phyloP scores from a whole-genome alignment of 2,329 filamentous ascomycete species.

The Cladophialophora bantiana region DNA sequence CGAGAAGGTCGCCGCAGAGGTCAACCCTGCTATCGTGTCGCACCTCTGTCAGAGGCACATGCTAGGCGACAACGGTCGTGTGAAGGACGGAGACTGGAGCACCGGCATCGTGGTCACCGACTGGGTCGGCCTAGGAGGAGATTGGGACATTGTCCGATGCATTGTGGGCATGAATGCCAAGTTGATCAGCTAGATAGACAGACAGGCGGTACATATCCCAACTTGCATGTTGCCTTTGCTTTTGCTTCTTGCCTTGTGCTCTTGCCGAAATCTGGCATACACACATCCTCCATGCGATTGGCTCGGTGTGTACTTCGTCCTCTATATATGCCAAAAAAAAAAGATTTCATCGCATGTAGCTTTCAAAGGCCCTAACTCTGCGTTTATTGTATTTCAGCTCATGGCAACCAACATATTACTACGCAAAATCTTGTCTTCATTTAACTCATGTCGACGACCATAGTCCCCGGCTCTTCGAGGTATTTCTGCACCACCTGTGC shows the following conservation, averaged over 20 bases:
- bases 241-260: no score
- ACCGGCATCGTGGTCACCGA: constrained; percentile 92
- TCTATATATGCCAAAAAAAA: no score
- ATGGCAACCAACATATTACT: no score
- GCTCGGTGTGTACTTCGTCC: no score
- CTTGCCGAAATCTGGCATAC: no score
- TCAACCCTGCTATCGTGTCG: constrained; percentile 77
- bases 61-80: constrained; percentile 42
- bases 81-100: constrained; percentile 70
- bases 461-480: constrained; percentile 83
- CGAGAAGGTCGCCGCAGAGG: constrained; percentile 82
- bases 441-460: constrained; percentile 83
- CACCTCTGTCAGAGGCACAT: constrained; percentile 64
- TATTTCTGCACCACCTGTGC: constrained; percentile 79
- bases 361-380: no score
- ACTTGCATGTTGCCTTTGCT: no score
- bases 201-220: no score
- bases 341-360: no score
- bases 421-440: background rate
- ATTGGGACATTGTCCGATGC: constrained; percentile 89
- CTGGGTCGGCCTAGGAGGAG: constrained; percentile 84
- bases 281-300: no score
- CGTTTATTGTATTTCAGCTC: no score
- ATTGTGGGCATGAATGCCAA: constrained; percentile 90
- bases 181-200: constrained; percentile 43